Evolutionary conservation across 768 basidiomycete species (phyloP), one percentile per base, ranked within the genome.

Genomic region (Boletus rex-veris): DNA sequence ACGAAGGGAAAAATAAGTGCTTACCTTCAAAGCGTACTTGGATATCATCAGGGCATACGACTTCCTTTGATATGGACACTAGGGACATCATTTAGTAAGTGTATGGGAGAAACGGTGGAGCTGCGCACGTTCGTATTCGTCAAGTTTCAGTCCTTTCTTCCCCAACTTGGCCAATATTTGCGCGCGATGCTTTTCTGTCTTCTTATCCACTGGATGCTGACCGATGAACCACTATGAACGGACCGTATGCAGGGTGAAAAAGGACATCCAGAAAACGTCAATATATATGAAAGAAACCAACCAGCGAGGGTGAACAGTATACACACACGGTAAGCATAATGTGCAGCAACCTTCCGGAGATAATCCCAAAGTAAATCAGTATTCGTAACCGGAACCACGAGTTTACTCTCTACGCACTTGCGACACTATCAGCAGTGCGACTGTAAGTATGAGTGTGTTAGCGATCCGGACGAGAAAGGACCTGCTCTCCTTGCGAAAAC

Each of bases 41-140:
- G 50, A 96, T 95, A 63, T 95, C 90, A 67, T 94, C 91, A 3
- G 92, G 91, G 61, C 91, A 88, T 57, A 98, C 91, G 19, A 98
- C 84, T 64, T 98, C 95, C 37, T 87, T 89, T 5, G 96, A 92
- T 52, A 98, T 92, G 39, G 85, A 85, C 53, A 83, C 90, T 90
- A 56, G 21, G 9, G 10, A 58, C 58, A 21, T 28, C 48, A 30
- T 50, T 48, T 26, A 44, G 38, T 1, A 3, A 21, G 14, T 9
- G 16, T 14, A 18, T 9, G 26, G 15, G 9, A 35, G 16, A 31
- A 12, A 12, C 7, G 6, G 8, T 38, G 37, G 37, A 38, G 14
- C 33, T 28, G 70, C 86, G 58, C 69, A 92, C 91, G 74, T 75
- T 99, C 96, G 65, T 98, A 91, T 71, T 98, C 95, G 62, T 90